Evolutionary conservation across 768 basidiomycete genomes (phyloP), one percentile per base, ranked within the genome.

Genomic region (Mycena epipterygia): DNA sequence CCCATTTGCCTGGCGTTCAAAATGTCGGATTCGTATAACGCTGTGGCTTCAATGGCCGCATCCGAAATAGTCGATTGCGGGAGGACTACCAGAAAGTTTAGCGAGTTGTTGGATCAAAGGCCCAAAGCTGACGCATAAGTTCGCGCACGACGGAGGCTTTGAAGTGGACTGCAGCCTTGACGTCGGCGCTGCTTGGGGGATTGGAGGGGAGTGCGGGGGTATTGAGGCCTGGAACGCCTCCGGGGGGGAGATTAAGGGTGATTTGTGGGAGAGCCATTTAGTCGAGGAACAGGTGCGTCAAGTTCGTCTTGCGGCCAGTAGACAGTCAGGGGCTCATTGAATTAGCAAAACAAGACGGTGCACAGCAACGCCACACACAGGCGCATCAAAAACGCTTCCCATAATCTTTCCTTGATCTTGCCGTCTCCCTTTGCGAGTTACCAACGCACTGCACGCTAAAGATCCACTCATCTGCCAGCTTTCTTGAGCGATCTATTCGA

Each of bases 41-140:
- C 49, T 14, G 29, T 27, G 29, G 49, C 49, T 51, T 51, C 49
- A 27, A 51, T 27, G 27, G 49, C 49, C 11, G 49, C 49, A 27
- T 29, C 49, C 27, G 49, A 27, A 29, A 51, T 25, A 27, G 27
- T 25, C n/a, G n/a, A n/a, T n/a, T n/a, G n/a, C n/a, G n/a, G n/a
- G n/a, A n/a, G n/a, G n/a, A n/a, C 49, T 51, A 51, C 29, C 16
- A 21, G 27, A 51, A 51, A 51, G 49, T 29, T 51, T 27, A 51
- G 49, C 27, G 49, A 51, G 29, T 25, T 51, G 29, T 51, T 51
- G 27, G 29, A 51, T 25, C 29, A 29, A 29, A 13, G 49, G 29
- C 49, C 23, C 49, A 51, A 51, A 51, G 27, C 49, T 51, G 49
- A 51, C 49, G 49, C n/a, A n/a, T n/a, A 51, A 51, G 49, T 27